Evolutionary conservation across 192 early-diverging fungal species (phyloP), one percentile per base, ranked within the genome.

Genomic region (Ambispora gerdemannii): DNA sequence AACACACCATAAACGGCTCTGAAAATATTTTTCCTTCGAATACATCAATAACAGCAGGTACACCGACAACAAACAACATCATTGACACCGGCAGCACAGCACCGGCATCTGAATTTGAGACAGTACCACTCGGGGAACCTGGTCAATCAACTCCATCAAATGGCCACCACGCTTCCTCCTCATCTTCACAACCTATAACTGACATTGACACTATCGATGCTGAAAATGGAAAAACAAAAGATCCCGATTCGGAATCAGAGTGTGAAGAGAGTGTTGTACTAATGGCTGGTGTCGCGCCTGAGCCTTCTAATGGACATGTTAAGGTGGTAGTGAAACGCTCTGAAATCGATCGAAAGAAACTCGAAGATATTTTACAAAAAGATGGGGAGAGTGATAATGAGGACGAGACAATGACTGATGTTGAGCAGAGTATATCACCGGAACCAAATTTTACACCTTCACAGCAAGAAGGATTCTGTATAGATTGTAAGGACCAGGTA

Each of bases 401-500:
- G 28, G 70, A 72, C 27, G 74, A 67, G 22, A 19, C 30, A 49
- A 58, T 67, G 49, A 33, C 50, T 34, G 66, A 67, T 20, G 31
- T 34, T 53, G 66, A 65, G n/a, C 63, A 58, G 28, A 24, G 24
- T 24, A 1, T 28, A 30, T 50, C 53, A 36, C 20, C 17, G 6
- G 79, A 80, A 22, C 67, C 75, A 30, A 36, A 74, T 22, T 71
- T 70, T 15, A 71, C 72, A 10, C 6, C 52, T 74, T 71, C 17
- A 77, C 79, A 28, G 79, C 77, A 24, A 77, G 80, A 86, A 28
- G 94, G 93, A 19, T 92, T 89, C 50, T 96, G 94, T 76, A 88
- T 96, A 51, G 94, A 96, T 72, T 96, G 94, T 82, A 88, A 83
- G 71, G 90, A 91, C 78, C 90, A 91, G 72, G 63, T 78, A 77